Evolutionary conservation across 2,329 filamentous ascomycete genomes (phyloP), one percentile per base, ranked within the genome.

Genomic region (Apiospora rasikravindrae): DNA sequence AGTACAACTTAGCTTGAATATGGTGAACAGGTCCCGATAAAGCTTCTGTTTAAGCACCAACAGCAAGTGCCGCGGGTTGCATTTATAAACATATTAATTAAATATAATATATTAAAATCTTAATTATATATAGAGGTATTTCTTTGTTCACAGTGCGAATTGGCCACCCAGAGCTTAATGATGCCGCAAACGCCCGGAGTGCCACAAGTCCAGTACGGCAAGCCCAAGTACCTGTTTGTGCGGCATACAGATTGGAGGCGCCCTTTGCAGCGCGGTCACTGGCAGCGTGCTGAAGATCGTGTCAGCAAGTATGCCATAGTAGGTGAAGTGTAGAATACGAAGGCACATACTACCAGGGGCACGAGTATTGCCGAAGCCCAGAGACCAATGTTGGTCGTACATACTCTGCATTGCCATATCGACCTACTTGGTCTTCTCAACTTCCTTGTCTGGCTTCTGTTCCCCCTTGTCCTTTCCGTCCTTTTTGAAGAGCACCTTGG

Each of bases 401-500:
- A 64, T 64, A 64, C 33, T 64, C 53, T 40, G 22, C 57, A 64
- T 64, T 64, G 57, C 33, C 57, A 40, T 64, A 64, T n/a, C 19
- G 44, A 49, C 67, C 68, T 69, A 69, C 47, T 69, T 69, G 45
- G 29, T 71, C 67, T 72, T 72, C n/a, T 57, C 68, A 22, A 19
- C 45, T 37, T 69, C 71, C 69, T 69, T 72, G 44, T 73, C 73
- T 29, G 72, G 57, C 57, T 22, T 61, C 66, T 47, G 61, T 40
- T 71, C 71, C 68, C 74, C 73, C 72, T 78, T 76, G 53, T 75
- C 73, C 73, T 78, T 75, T 71, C 80, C 84, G 76, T 85, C 80
- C 72, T 87, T 87, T 74, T 88, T 88, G 74, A 88, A 89, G 71
- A 89, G 86, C 74, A 94, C 86, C 79, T 88, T 82, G 75, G 88